Conservation (phyloP, 495 filamentous ascomycete genomes). For the Penicillium turbatum region DNA sequence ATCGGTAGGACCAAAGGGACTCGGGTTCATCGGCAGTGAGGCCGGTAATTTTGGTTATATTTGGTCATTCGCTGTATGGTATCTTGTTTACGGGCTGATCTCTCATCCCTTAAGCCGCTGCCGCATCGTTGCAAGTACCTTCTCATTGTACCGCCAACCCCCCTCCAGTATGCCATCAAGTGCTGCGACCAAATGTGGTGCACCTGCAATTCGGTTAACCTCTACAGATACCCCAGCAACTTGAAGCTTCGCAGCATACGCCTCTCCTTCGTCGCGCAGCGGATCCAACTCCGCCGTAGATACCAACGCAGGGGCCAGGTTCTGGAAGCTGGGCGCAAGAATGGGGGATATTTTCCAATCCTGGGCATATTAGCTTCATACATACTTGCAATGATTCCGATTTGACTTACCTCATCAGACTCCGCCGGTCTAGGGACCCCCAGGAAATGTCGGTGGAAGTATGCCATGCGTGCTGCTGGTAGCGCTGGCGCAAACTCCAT, state of each 20-base stretch:
- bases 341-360: constrained; percentile 42
- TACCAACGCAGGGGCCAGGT: constrained; percentile 43
- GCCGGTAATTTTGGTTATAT: constrained; percentile 2
- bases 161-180: constrained; percentile 34
- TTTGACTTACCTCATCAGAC: constrained; percentile 28
- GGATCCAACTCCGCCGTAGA: constrained; percentile 44
- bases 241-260: constrained; percentile 40
- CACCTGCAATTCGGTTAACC: constrained; percentile 28
- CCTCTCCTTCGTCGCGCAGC: constrained; percentile 43
- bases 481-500: constrained; percentile 38
- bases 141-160: constrained; percentile 26
- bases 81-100: constrained; percentile 4
- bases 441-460: constrained; percentile 37
- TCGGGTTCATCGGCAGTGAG: constrained; percentile 1
- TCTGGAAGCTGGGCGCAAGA: constrained; percentile 28
- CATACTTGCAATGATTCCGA: neutral
- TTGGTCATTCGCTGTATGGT: constrained; percentile 14
- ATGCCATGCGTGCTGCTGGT: constrained; percentile 35
- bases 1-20: constrained; percentile 23
- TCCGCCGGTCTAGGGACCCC: constrained; percentile 32
- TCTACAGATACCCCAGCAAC: constrained; percentile 36
- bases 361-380: constrained; percentile 13
- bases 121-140: constrained; percentile 28
- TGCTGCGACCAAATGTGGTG: constrained; percentile 31
- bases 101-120: constrained; percentile 16